Evolutionary conservation across 1,284 basidiomycete species (phyloP).

Genomic region (Sparassis latifolia): DNA sequence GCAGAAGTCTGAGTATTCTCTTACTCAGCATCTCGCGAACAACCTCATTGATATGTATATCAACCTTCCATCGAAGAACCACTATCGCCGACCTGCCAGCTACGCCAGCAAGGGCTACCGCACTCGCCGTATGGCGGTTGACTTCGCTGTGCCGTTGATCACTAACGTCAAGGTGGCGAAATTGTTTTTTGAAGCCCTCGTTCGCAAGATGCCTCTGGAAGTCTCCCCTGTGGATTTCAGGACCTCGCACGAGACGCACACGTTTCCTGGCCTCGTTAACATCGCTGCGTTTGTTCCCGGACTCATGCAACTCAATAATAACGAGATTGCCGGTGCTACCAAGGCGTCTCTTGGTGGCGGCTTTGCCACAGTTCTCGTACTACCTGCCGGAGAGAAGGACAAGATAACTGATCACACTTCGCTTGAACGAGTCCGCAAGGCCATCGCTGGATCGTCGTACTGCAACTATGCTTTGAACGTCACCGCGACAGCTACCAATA

Average conservation of each 20-base stretch:
- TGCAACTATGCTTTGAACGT: slow-evolving; percentile 86
- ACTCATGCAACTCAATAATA: slow-evolving; percentile 50
- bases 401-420: slow-evolving; percentile 63
- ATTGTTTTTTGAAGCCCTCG: slow-evolving; percentile 91
- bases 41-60: slow-evolving; percentile 99
- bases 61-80: slow-evolving; percentile 97
- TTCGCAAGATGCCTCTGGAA: slow-evolving; percentile 82
- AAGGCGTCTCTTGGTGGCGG: slow-evolving; percentile 83
- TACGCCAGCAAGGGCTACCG: slow-evolving; percentile 97
- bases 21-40: slow-evolving; percentile 92
- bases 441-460: slow-evolving; percentile 58
- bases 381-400: slow-evolving; percentile 63
- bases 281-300: slow-evolving; percentile 85
- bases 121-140: slow-evolving; percentile 98
- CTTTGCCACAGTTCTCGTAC: slow-evolving; percentile 78
- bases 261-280: slow-evolving; percentile 91
- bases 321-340: slow-evolving; percentile 65
- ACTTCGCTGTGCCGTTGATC: slow-evolving; percentile 95
- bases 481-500: slow-evolving; percentile 69
- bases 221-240: slow-evolving; percentile 93
- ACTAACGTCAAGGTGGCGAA: slow-evolving; percentile 99
- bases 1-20: slow-evolving; percentile 93
- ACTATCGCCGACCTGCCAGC: slow-evolving; percentile 94
- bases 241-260: slow-evolving; percentile 87
- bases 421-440: slow-evolving; percentile 65